phyloP scores from a whole-genome alignment of 2,329 filamentous ascomycete species.

The Aspergillus alliaceus region DNA sequence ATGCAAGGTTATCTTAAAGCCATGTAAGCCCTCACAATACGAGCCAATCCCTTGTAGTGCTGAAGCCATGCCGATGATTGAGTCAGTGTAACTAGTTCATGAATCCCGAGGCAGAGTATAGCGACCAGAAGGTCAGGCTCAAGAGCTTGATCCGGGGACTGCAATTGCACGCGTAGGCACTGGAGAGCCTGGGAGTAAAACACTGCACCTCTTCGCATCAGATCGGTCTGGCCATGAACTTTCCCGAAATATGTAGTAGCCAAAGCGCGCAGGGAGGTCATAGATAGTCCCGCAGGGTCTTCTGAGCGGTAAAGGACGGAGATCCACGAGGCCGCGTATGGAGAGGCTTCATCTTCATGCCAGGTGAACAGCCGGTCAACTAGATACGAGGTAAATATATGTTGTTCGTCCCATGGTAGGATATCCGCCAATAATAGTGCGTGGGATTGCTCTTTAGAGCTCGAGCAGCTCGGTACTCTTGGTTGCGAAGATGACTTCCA shows the following conservation, averaged over 20 bases:
- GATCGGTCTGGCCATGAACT: background rate
- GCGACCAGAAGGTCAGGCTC: background rate
- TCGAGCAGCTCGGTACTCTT: too few relatives aligned
- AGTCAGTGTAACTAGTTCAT: background rate
- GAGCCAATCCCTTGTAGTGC: background rate
- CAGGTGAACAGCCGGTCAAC: background rate
- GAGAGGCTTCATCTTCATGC: background rate
- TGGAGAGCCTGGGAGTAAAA: background rate
- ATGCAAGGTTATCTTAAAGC: too few relatives aligned
- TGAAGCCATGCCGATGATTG: background rate
- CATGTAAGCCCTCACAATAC: too few relatives aligned
- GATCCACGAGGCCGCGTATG: background rate
- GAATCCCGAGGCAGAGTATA: background rate
- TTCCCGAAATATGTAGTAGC: background rate
- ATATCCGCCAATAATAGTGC: background rate
- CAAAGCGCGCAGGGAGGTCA: background rate
- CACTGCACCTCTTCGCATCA: background rate
- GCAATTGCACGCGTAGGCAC: background rate
- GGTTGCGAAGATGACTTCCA: background rate
- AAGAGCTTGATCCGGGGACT: background rate
- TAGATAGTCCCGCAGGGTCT: background rate
- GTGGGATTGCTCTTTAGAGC: too few relatives aligned
- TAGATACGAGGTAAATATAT: background rate
- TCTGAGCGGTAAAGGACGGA: too few relatives aligned
- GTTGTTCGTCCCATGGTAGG: background rate